These are phyloP conservation scores for Aspergillus sp. DNA, from an alignment of 2,329 filamentous ascomycete genomes.

Conservation along the genomic window DNA sequence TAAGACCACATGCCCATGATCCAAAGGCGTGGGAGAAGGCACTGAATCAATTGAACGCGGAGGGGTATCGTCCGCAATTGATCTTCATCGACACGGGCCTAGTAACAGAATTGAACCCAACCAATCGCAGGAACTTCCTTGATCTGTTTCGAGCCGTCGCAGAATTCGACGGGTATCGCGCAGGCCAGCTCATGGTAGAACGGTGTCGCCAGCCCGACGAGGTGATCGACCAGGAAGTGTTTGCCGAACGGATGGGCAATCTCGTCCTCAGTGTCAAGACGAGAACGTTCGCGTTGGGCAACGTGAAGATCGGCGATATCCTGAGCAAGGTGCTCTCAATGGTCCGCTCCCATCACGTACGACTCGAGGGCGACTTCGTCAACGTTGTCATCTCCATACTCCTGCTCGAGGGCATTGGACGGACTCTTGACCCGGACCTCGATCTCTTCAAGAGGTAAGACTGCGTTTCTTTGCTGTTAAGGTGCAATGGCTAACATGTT, in stretches of 20 bases:
- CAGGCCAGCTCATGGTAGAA: conserved; percentile 93
- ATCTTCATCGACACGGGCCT: conserved; percentile 97
- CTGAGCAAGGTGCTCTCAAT: conserved; percentile 85
- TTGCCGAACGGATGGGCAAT: conserved; percentile 95
- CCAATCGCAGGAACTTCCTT: conserved; percentile 85
- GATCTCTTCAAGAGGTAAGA: conserved; percentile 75
- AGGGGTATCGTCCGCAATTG: conserved; percentile 89
- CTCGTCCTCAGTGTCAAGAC: conserved; percentile 88
- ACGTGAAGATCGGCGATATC: conserved; percentile 94
- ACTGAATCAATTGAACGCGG: conserved; percentile 72
- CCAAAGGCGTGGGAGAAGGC: conserved; percentile 70
- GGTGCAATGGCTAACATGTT: conserved; percentile 14
- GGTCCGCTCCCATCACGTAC: conserved; percentile 88
- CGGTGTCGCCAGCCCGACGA: conserved; percentile 88
- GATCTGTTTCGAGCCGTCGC: conserved; percentile 94
- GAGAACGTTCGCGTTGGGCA: conserved; percentile 84
- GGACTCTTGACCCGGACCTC: conserved; percentile 78
- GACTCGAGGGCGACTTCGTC: conserved; percentile 95
- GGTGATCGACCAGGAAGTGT: conserved; percentile 85
- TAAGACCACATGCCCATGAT: conserved; percentile 71
- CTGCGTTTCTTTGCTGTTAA: no score
- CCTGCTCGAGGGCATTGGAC: conserved; percentile 88
- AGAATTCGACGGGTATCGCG: conserved; percentile 95
- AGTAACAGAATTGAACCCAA: conserved; percentile 86
- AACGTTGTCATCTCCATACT: conserved; percentile 97